Evolutionary conservation across 2,329 filamentous ascomycete genomes (phyloP), one percentile per base, ranked within the genome.

Genomic region (Verticillium isaacii): DNA sequence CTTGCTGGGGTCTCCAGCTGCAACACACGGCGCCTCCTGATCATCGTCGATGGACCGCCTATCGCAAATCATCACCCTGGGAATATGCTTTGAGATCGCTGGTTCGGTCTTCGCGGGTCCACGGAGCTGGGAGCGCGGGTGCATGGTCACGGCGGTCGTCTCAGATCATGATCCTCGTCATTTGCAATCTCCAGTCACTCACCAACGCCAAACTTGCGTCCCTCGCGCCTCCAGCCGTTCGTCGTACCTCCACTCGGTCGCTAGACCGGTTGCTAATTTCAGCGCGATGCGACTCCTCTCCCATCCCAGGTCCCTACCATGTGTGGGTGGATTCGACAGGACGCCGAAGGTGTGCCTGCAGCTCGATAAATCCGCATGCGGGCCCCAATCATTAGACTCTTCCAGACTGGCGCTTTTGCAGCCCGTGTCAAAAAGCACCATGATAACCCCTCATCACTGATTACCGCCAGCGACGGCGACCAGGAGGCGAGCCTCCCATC

Each of bases 151-250:
- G n/a, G 55, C 25, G 23, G 56, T 14, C 56, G 56, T 58, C 56
- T 58, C 56, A 58, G 56, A 58, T 45, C 34, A 14, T 17, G 36
- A 58, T 58, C 36, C 56, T 58, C 56, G 56, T 52, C 45, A 52
- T 52, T 52, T 52, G 45, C 45, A 52, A 52, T 52, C 45, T 52
- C 45, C 45, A 52, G 45, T 36, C 34, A 14, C 9, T 36, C 34
- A 14, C 34, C 34, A 36, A 36, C 34, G 2, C 34, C 45, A 19
- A 8, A 52, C 45, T 52, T 2, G 19, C n/a, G n/a, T 8, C 19
- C 19, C 17, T 23, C 19, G 19, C 11, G 45, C 45, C 45, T 52
- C 45, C 45, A 52, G 34, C 34, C 34, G 34, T 36, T 36, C 34
- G 34, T 36, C 9, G 34, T 2, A 8, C 34, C 45, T 52, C n/a